A percentile compares a stretch with the other conserved stretches of the same genome.
Conservation (phyloP, 371 early-diverging fungal species). For the Mortierella sp. region DNA sequence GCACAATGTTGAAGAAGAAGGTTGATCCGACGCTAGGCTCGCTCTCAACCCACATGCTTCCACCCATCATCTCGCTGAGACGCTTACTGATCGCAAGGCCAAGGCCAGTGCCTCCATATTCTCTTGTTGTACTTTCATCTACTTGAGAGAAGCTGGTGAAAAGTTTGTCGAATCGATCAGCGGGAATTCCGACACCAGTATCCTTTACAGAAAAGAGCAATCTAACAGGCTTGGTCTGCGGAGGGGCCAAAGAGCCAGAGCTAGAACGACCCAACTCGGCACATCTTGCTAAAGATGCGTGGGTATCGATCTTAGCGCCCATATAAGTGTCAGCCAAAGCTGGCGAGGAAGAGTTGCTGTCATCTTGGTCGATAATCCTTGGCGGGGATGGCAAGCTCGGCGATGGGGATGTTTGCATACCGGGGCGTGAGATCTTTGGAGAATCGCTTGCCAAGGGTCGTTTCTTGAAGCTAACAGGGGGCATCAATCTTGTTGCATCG, state of each 20-base stretch:
- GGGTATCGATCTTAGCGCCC: background rate
- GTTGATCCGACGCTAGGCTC: constrained; percentile 45
- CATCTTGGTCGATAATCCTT: background rate
- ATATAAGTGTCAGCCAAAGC: background rate
- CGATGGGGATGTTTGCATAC: background rate
- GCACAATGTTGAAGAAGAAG: constrained; percentile 47
- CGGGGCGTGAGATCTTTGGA: background rate
- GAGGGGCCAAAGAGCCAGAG: constrained; percentile 16
- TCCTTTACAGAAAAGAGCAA: constrained; percentile 66
- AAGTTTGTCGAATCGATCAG: constrained; percentile 61
- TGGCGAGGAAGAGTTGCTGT: constrained; percentile 1
- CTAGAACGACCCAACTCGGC: constrained; percentile 14
- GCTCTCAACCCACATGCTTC: constrained; percentile 53
- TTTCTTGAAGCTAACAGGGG: constrained; percentile 11
- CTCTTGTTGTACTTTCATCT: constrained; percentile 65
- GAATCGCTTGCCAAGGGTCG: background rate
- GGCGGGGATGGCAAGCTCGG: background rate
- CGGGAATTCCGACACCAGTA: constrained; percentile 75
- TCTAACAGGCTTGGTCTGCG: constrained; percentile 33
- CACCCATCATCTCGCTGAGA: constrained; percentile 57
- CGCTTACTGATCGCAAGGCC: constrained; percentile 58
- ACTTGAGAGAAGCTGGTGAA: constrained; percentile 74
- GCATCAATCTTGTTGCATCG: constrained; percentile 22
- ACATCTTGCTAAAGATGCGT: background rate
- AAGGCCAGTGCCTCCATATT: constrained; percentile 68